Evolutionary conservation across 768 basidiomycete species (phyloP).

Genomic region (Rhizopogon roseolus): DNA sequence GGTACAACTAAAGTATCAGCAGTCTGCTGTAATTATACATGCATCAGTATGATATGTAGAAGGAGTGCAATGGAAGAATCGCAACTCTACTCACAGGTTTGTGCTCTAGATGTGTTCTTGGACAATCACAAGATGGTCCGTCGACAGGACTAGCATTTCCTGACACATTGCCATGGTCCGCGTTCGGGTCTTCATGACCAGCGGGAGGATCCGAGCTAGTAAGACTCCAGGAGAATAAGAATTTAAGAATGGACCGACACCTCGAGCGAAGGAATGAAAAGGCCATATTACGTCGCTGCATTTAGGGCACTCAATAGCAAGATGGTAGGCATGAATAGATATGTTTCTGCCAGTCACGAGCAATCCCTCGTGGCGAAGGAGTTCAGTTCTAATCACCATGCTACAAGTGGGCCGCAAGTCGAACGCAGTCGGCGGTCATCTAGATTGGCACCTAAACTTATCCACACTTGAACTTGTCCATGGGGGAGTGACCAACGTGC

Average conservation of each 20-base stretch:
- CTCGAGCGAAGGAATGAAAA: neutral
- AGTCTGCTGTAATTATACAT: neutral
- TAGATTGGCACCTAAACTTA: neutral
- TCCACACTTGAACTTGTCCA: neutral
- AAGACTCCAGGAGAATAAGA: neutral
- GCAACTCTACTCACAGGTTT: neutral
- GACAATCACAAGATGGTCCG: neutral
- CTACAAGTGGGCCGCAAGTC: neutral
- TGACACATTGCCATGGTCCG: neutral
- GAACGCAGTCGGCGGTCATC: too few species aligned
- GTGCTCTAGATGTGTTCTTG: neutral
- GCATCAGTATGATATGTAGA: neutral
- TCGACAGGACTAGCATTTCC: neutral
- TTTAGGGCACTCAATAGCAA: neutral
- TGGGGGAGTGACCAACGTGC: neutral
- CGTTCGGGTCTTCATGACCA: neutral
- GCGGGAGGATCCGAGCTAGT: neutral
- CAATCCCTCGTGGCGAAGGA: too few species aligned
- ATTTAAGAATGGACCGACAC: neutral
- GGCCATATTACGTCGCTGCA: neutral
- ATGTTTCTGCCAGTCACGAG: too few species aligned
- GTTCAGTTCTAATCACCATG: neutral
- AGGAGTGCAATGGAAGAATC: neutral
- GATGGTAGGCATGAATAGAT: too few species aligned
- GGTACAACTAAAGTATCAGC: too few species aligned